Evolutionary conservation across 768 basidiomycete genomes (phyloP).

Genomic region (Rhodotorula toruloides): DNA sequence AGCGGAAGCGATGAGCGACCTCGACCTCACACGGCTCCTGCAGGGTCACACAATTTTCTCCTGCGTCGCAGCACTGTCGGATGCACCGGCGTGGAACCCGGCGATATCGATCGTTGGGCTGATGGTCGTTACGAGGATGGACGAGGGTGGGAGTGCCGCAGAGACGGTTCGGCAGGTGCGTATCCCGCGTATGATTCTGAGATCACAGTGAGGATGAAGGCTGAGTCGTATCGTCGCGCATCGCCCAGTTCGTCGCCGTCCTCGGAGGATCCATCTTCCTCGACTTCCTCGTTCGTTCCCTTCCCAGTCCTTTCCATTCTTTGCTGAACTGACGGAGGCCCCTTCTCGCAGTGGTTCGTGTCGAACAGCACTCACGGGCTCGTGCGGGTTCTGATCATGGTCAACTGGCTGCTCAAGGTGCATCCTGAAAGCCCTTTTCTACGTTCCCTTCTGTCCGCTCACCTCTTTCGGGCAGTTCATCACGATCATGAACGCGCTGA

Average conservation of each 20-base stretch:
- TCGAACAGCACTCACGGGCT: not conserved
- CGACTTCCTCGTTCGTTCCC: not conserved
- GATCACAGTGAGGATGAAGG: not conserved
- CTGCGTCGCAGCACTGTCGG: constrained; percentile 8
- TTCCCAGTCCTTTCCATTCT: not conserved
- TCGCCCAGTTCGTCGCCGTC: constrained; percentile 8
- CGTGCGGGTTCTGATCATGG: constrained; percentile 7
- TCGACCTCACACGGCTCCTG: constrained; percentile 24
- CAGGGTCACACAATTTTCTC: constrained; percentile 18
- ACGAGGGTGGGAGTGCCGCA: not conserved
- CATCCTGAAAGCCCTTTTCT: not conserved
- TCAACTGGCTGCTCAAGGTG: constrained; percentile 34
- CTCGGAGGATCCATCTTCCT: constrained; percentile 8
- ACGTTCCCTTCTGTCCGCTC: too few relatives aligned
- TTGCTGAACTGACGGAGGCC: accelerated
- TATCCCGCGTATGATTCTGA: not conserved
- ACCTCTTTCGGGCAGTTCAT: constrained; percentile 10
- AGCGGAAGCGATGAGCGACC: not conserved
- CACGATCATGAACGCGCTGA: constrained; percentile 10
- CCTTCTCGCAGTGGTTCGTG: constrained; percentile 10
- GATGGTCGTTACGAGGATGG: constrained; percentile 3
- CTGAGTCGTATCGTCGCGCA: too few relatives aligned
- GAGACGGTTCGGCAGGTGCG: constrained; percentile 4
- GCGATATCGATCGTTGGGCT: constrained; percentile 27
- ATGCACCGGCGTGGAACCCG: constrained; percentile 24